Evolutionary conservation across 129 eudicot genomes (phyloP).

Genomic region (Cynara cardunculus): DNA sequence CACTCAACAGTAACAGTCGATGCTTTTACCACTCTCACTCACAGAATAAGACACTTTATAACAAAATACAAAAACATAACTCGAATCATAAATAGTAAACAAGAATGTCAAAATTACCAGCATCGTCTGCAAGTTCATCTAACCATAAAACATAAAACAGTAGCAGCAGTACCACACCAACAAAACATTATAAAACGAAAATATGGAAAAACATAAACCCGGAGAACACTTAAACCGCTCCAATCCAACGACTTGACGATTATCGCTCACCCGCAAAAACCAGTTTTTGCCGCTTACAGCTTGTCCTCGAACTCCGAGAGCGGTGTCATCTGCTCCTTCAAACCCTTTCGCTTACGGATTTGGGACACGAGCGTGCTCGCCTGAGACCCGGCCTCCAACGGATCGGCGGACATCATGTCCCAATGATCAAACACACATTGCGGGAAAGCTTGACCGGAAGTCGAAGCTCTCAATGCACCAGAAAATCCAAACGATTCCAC

Average conservation of each 20-base stretch:
- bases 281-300: slow-evolving; percentile 27
- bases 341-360: slow-evolving; percentile 76
- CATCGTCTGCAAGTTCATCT: slow-evolving; percentile 1
- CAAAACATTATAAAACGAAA: slow-evolving; percentile 20
- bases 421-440: slow-evolving; percentile 86
- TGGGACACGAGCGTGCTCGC: slow-evolving; percentile 40
- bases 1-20: too few relatives aligned
- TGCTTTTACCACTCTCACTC: too few relatives aligned
- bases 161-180: background rate
- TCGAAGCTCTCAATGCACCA: slow-evolving; percentile 62
- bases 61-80: background rate
- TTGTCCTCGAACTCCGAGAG: slow-evolving; percentile 76
- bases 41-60: too few relatives aligned
- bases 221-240: background rate
- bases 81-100: background rate
- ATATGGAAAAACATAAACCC: slow-evolving; percentile 3
- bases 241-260: background rate
- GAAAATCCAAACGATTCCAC: slow-evolving; percentile 82
- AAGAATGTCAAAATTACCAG: slow-evolving; percentile 27
- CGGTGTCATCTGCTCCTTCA: slow-evolving; percentile 81
- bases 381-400: slow-evolving; percentile 54
- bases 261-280: background rate
- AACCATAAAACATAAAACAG: slow-evolving; percentile 6
- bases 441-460: slow-evolving; percentile 91
- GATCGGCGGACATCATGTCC: slow-evolving; percentile 81